Evolutionary conservation across 2,329 filamentous ascomycete genomes (phyloP), one percentile per base, ranked within the genome.

Genomic region (Conoideocrella luteorostrata): DNA sequence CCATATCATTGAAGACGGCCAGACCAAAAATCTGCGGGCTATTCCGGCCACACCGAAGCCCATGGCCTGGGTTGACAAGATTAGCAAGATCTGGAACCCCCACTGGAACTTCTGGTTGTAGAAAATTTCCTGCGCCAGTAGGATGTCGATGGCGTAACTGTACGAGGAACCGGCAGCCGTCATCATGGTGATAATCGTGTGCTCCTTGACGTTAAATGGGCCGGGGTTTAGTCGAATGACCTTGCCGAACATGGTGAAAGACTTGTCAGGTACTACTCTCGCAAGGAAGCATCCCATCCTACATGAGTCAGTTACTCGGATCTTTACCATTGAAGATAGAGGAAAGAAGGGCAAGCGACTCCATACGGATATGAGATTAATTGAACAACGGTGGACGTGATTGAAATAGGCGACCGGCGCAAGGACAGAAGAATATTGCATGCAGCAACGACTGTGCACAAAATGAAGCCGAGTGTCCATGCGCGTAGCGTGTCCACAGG

Each of bases 1-100:
- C 77, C 78, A 82, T 43, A 82, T 74, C 77, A 81, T 81, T 35
- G 75, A 70, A 3, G 78, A 75, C 1, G 75, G 79, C 59, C 67
- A 74, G 12, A 78, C 72, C 13, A 82, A 67, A 61, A 77, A 81
- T 21, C 74, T 69, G 18, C 77, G 67, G 20, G 69, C 66, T 43
- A 82, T 58, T 2, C 78, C 78, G 6, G 80, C 79, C 22, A 83
- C 63, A 2, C 78, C 78, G 48, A 80, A 80, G 5, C 80, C 80
- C 41, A 79, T 75, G 53, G 77, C 69, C 45, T 82, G 74, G 2
- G 75, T 80, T 4, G 75, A 77, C 48, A 81, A 70, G 37, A 70
- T 72, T 45, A 80, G 66, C 7, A 82, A 61, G 4, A 81, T 58
- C 57, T 81, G 72, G 59, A 78, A 80, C 2, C 69, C 70, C 63